Conservation (phyloP, 1,284 basidiomycete species). For the Mycosarcoma maydis region DNA sequence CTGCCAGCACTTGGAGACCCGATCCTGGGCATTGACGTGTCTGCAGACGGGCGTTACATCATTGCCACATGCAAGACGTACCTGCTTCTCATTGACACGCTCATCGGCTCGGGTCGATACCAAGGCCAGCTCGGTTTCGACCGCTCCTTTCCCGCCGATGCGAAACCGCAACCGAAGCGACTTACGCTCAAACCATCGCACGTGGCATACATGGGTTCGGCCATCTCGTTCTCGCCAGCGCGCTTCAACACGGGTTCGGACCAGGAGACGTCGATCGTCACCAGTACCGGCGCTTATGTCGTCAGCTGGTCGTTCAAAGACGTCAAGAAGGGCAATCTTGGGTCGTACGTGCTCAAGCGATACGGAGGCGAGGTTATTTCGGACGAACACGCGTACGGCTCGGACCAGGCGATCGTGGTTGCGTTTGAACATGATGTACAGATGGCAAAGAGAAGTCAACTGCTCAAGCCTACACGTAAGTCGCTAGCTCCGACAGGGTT, state of each 20-base stretch:
- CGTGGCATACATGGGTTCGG: constrained; percentile 91
- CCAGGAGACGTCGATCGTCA: constrained; percentile 93
- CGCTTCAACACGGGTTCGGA: constrained; percentile 85
- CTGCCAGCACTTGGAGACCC: constrained; percentile 93
- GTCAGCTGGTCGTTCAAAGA: constrained; percentile 87
- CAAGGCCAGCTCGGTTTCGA: constrained; percentile 90
- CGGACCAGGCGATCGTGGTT: constrained; percentile 92
- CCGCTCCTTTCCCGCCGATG: constrained; percentile 89
- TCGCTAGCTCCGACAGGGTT: constrained; percentile 68
- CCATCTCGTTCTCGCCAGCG: constrained; percentile 89
- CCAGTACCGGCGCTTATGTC: constrained; percentile 93
- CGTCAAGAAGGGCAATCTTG: constrained; percentile 87
- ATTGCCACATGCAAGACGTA: constrained; percentile 97
- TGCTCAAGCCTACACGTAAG: constrained; percentile 84
- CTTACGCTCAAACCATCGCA: constrained; percentile 91
- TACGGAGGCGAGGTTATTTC: constrained; percentile 58
- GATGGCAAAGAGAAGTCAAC: constrained; percentile 89
- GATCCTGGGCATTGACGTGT: constrained; percentile 92
- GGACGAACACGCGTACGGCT: constrained; percentile 70
- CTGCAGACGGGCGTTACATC: constrained; percentile 91
- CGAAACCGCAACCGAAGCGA: constrained; percentile 89
- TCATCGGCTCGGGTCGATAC: constrained; percentile 90
- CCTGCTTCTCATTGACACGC: constrained; percentile 90
- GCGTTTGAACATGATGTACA: constrained; percentile 93
- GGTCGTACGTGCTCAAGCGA: constrained; percentile 95